Conservation (phyloP, 352 stramenopile species). For the Pythium periplocum region DNA sequence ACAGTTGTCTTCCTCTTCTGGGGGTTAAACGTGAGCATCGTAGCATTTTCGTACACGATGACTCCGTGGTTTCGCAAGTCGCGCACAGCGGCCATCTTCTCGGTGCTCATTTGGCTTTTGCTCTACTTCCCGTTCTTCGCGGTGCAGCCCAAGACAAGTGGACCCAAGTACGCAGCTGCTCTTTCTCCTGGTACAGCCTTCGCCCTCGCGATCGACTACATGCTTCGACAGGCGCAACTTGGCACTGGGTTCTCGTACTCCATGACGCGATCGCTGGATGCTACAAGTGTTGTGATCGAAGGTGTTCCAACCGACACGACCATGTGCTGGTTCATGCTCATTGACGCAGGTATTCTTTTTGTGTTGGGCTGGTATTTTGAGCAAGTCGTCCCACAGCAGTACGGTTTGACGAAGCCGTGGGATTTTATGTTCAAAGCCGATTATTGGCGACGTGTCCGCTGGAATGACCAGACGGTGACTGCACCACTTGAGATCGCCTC, state of each 20-base stretch:
- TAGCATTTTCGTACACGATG: slow-evolving; percentile 59
- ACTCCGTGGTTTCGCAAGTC: slow-evolving; percentile 72
- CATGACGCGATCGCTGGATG: slow-evolving; percentile 26
- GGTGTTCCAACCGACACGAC: slow-evolving; percentile 29
- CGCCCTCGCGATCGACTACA: slow-evolving; percentile 49
- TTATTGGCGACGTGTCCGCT: too few relatives aligned
- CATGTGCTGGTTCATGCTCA: slow-evolving; percentile 59
- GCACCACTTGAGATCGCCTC: too few relatives aligned
- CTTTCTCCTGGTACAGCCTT: slow-evolving; percentile 61
- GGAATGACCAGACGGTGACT: too few relatives aligned
- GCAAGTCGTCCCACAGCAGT: slow-evolving; percentile 1
- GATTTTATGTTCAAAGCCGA: too few relatives aligned
- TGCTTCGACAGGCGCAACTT: slow-evolving; percentile 51
- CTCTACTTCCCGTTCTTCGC: slow-evolving; percentile 73
- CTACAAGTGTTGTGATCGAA: slow-evolving; percentile 17
- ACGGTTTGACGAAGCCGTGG: too few relatives aligned
- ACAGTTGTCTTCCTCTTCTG: slow-evolving; percentile 69
- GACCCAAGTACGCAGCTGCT: slow-evolving; percentile 43
- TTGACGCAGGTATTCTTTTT: slow-evolving; percentile 83
- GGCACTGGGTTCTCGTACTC: slow-evolving; percentile 60
- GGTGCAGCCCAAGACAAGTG: slow-evolving; percentile 30
- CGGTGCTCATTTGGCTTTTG: slow-evolving; percentile 64
- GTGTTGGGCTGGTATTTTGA: slow-evolving; percentile 90
- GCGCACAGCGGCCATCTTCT: slow-evolving; percentile 49
- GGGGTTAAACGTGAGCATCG: slow-evolving; percentile 48